Base-by-base conservation (phyloP, 768 basidiomycete genomes). In the Mycena leptocephala region DNA sequence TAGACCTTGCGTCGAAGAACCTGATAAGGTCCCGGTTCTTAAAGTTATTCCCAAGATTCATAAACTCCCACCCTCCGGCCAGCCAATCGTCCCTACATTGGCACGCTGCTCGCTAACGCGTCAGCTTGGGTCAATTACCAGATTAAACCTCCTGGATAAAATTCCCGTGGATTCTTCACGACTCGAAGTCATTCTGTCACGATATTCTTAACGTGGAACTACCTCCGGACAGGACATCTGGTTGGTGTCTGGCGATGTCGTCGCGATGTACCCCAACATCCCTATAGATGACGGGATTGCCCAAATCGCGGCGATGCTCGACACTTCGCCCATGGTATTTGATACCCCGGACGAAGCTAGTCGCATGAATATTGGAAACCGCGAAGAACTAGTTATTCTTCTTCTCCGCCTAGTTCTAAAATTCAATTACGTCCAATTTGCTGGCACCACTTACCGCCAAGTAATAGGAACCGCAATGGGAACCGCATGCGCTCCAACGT, bases 391-490 rank as follows among this genome's bases (percentile, higher is more conserved):
- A 28, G 59, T 48, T 10, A 30, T 76, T 22, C 70, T 76, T n/a
- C 70, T 76, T 32, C 55, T 76, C 20, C 69, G 75, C n/a, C 11
- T 76, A 43, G 55, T 76, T 32, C 70, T 76, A 10, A 48, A 70
- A 61, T 71, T 48, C 62, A 76, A 76, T 59, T 72, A 76, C 53
- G 75, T 76, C 28, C 14, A 30, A 46, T 76, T 76, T 32, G 70
- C 30, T 8, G 62, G 35, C 26, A 63, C 43, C 24, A 71, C 69
- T 5, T 76, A 33, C 61, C 70, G 48, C 26, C 75, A 76, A 59
- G 63, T 76, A 14, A 46, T 76, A 5, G 75, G 75, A 10, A 76
- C 75, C 3, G 70, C 75, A 24, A 77, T 77, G 76, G 76, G 76
- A 24, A 77, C 76, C 6, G 51, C 76, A 33, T 68, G 48, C 46